Conservation (phyloP, 768 basidiomycete genomes). For the Mycena latifolia region DNA sequence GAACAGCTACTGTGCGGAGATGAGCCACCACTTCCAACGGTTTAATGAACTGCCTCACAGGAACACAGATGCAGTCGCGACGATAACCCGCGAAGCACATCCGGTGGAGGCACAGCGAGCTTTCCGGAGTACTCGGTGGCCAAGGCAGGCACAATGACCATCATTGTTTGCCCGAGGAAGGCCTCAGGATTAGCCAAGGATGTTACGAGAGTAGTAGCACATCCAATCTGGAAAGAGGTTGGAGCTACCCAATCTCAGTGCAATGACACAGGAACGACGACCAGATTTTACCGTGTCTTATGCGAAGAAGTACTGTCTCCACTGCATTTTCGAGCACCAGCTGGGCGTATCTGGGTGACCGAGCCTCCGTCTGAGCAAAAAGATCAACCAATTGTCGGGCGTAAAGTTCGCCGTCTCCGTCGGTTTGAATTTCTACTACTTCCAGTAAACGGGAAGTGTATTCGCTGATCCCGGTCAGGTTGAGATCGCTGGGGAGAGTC, state of each 20-base stretch:
- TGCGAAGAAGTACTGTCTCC: slow-evolving; percentile 63
- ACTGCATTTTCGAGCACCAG: slow-evolving; percentile 68
- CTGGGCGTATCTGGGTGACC: slow-evolving; percentile 43
- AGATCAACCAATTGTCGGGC: slow-evolving; percentile 62
- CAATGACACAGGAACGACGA: not conserved
- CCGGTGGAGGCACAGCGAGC: slow-evolving; percentile 61
- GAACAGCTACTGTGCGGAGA: slow-evolving; percentile 66
- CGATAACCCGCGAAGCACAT: slow-evolving; percentile 62
- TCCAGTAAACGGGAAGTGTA: slow-evolving; percentile 65
- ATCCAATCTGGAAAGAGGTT: slow-evolving; percentile 55
- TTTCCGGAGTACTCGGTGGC: slow-evolving; percentile 71
- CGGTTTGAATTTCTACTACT: slow-evolving; percentile 59
- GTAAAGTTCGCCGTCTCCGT: slow-evolving; percentile 69
- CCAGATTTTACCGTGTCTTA: slow-evolving; percentile 60
- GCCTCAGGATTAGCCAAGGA: slow-evolving; percentile 53
- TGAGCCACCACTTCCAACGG: slow-evolving; percentile 5
- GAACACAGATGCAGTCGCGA: slow-evolving; percentile 53
- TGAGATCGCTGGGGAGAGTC: slow-evolving; percentile 47
- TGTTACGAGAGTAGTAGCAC: slow-evolving; percentile 59
- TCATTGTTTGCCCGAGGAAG: slow-evolving; percentile 65
- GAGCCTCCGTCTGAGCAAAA: slow-evolving; percentile 53
- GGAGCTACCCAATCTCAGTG: slow-evolving; percentile 49
- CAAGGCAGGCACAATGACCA: slow-evolving; percentile 77
- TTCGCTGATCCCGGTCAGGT: slow-evolving; percentile 54
- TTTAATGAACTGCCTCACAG: slow-evolving; percentile 51